Base-by-base conservation (phyloP, 176 grass and related monocot species). In the Phoenix roebelenii region DNA sequence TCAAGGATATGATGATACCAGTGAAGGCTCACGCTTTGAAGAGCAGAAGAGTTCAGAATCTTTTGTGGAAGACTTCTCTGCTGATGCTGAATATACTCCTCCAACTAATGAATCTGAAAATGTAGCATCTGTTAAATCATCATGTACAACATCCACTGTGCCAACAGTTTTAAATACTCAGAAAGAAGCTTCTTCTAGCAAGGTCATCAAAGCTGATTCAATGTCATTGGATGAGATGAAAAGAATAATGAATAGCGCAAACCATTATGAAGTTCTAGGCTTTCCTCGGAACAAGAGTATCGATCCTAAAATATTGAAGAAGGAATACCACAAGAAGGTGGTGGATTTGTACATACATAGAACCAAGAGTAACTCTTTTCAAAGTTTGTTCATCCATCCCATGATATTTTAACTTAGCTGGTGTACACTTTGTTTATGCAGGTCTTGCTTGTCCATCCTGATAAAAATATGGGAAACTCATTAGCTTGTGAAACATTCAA, bases 401-500 rank as follows among this genome's bases (percentile, higher is more conserved):
- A 44, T 14, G 9, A 44, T 39, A 44, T 44, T 44, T 44, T 44
- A 53, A 63, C 35, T 35, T 16, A 52, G 58, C 50, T 65, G 67
- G 64, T 61, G 64, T 78, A 44, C 35, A 44, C 54, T 80, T 68
- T 82, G 18, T 61, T 60, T 77, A 10, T 75, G 58, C 81, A 99
- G 94, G 76, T 83, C 52, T 57, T 88, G 20, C 78, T 99, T 83
- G 94, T 99, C 50, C 94, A 99, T 81, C 94, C 94, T 62, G 94
- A 99, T 77, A 99, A 99, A 75, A 99, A 99, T 67, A 89, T 86
- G 82, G 88, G 88, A 28, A 86, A 81, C 73, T 53, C 74, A 28
- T 83, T 80, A 74, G 85, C 94, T 55, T 89, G 85, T 61, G 94
- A 99, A 59, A 93, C 94, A 76, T 99, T 99, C 59, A 99, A 99